Evolutionary conservation across 1,284 basidiomycete genomes (phyloP), one percentile per base, ranked within the genome.

Genomic region (Malassezia psittaci): DNA sequence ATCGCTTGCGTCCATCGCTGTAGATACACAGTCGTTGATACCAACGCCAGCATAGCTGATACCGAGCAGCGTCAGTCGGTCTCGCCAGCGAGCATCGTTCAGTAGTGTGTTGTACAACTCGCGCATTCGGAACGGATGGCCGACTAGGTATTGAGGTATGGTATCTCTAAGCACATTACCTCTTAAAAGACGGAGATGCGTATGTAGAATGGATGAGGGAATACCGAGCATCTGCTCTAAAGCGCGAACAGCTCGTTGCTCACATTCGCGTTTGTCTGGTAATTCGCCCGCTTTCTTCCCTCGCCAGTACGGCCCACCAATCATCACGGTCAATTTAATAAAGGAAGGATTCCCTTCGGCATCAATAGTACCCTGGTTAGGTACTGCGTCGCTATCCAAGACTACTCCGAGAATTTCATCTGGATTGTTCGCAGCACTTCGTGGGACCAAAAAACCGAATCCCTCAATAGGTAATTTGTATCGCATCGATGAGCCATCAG

Each of bases 361-460:
- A 7, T 56, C 49, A 1, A 49, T 21, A 2, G 50, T 43, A 32
- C 67, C 67, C 40, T 72, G 69, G 15, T 60, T 62, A 5, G 76
- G 76, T 48, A 77, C 66, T 29, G 76, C 73, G 51, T 77, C 76
- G 2, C 74, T 69, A 67, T 90, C 86, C 64, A 90, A 86, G 13
- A 79, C 80, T 0, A 83, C 79, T 21, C 56, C 81, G 65, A 60
- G 76, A 64, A 61, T 77, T 62, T 59, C 74, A 59, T 64, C 65
- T 57, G 63, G 52, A 68, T 76, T 72, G 82, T 82, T 12, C 75
- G 84, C 33, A 67, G 77, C 54, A 48, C 85, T 82, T 7, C 90
- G 85, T 0, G 91, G 90, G 51, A 94, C 81, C 62, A 98, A 84
- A 77, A 93, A 96, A 1, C 93, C 93, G 75, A 96, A 96, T 0